Evolutionary conservation across 345 rosid genomes (phyloP).

Genomic region (Hypericum androsaemum): DNA sequence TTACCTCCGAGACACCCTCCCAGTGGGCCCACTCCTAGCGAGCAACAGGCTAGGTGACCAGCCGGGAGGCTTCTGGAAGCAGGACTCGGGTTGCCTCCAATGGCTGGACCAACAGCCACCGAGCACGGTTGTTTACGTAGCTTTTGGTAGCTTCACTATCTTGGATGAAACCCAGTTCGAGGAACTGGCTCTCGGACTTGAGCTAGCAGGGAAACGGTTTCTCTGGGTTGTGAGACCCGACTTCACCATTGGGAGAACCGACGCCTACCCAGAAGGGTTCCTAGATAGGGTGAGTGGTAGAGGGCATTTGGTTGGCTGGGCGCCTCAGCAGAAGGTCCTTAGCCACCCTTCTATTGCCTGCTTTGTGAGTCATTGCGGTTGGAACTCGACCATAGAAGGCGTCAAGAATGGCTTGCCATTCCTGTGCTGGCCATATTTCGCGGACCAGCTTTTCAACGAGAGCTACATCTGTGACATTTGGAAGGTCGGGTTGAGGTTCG

Average conservation of each 20-base stretch:
- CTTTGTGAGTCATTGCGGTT: conserved; percentile 31
- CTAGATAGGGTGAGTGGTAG: conserved; percentile 5
- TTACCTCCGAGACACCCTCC: conserved; percentile 3
- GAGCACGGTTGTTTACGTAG: conserved; percentile 33
- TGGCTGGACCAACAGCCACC: conserved; percentile 36
- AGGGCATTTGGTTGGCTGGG: conserved; percentile 18
- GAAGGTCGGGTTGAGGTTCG: conserved; percentile 13
- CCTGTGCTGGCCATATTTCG: conserved; percentile 31
- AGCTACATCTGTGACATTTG: conserved; percentile 20
- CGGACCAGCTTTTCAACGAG: conserved; percentile 25
- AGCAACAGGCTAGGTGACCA: not conserved
- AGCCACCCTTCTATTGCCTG: conserved; percentile 25
- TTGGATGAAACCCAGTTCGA: conserved; percentile 20
- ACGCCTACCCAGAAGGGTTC: conserved; percentile 16
- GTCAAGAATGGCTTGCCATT: conserved; percentile 24
- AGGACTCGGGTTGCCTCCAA: conserved; percentile 22
- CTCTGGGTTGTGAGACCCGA: conserved; percentile 26
- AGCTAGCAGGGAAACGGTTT: conserved; percentile 17
- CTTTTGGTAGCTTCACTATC: conserved; percentile 31
- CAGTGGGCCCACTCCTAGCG: conserved; percentile 25
- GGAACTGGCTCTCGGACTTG: conserved; percentile 31
- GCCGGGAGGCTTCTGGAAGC: conserved; percentile 17
- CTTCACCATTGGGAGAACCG: not conserved
- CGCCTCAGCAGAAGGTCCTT: conserved; percentile 26
- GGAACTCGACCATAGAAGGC: conserved; percentile 33